phyloP scores from a whole-genome alignment of 768 basidiomycete species.

The Galerina sulciceps region DNA sequence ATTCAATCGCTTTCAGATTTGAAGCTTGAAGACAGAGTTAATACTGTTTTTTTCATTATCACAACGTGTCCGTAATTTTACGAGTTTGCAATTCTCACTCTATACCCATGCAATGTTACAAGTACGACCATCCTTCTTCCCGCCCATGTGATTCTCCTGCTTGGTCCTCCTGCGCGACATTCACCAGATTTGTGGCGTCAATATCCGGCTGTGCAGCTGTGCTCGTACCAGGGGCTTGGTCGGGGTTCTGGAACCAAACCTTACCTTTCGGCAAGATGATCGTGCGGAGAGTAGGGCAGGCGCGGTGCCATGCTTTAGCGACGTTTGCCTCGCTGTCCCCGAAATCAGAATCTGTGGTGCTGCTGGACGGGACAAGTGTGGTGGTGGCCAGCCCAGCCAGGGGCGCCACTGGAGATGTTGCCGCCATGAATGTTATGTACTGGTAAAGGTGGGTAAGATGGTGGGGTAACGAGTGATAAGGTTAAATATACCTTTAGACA shows the following conservation, averaged over 20 bases:
- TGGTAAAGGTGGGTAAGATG: constrained; percentile 22
- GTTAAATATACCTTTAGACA: constrained; percentile 29
- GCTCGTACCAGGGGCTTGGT: too few species aligned
- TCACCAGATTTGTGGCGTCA: background rate
- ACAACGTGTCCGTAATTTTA: too few species aligned
- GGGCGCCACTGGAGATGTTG: background rate
- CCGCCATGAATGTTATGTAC: constrained; percentile 67
- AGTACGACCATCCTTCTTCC: background rate
- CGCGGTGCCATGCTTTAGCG: constrained; percentile 57
- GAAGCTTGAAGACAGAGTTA: too few species aligned
- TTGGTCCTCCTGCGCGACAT: background rate
- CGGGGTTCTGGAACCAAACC: constrained; percentile 56
- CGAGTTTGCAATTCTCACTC: too few species aligned
- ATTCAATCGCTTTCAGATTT: too few species aligned
- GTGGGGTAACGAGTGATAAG: background rate
- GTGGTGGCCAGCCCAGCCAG: too few species aligned
- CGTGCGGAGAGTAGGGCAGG: constrained; percentile 64
- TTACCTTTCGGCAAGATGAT: constrained; percentile 67
- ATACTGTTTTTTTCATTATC: too few species aligned
- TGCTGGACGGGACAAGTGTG: too few species aligned
- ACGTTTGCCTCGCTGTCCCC: constrained; percentile 50
- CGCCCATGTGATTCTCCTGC: background rate
- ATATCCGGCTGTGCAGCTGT: background rate
- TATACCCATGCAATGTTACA: background rate
- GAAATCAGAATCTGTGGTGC: background rate